Conservation (phyloP, 371 early-diverging fungal genomes). For the Cokeromyces recurvatus region DNA sequence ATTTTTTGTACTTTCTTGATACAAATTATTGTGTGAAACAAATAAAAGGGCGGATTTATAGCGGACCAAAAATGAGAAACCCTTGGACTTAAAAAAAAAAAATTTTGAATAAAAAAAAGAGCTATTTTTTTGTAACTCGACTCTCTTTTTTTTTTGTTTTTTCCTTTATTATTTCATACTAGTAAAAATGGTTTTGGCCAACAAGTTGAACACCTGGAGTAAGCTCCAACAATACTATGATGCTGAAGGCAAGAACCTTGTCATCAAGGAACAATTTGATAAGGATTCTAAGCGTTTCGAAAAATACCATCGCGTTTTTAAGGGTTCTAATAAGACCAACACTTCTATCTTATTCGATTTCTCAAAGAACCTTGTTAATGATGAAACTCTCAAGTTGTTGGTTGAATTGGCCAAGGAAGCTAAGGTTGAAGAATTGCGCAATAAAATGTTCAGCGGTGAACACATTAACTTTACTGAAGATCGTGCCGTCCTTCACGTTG, state of each 20-base stretch:
- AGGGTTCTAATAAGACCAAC: slow-evolving; percentile 54
- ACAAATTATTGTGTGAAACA: too few species aligned
- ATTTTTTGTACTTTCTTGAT: too few species aligned
- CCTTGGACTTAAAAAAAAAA: slow-evolving; percentile 3
- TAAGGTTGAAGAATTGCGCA: slow-evolving; percentile 79
- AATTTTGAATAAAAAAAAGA: slow-evolving; percentile 7
- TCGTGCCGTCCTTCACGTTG: slow-evolving; percentile 95
- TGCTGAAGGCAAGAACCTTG: slow-evolving; percentile 62
- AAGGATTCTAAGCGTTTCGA: slow-evolving; percentile 74
- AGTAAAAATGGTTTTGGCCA: slow-evolving; percentile 62
- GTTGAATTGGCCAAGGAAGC: slow-evolving; percentile 82
- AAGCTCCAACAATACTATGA: slow-evolving; percentile 86
- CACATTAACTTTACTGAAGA: slow-evolving; percentile 98
- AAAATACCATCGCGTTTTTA: slow-evolving; percentile 72
- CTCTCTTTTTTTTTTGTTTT: slow-evolving; percentile 1
- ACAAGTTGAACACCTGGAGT: slow-evolving; percentile 75
- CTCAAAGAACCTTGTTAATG: slow-evolving; percentile 88
- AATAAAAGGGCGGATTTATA: too few species aligned
- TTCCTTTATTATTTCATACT: slow-evolving; percentile 1
- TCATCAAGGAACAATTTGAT: slow-evolving; percentile 76
- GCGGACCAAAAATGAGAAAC: slow-evolving; percentile 7
- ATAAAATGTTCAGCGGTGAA: slow-evolving; percentile 94
- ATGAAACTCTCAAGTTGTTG: slow-evolving; percentile 76
- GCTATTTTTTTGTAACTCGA: neutral
- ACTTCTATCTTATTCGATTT: slow-evolving; percentile 84